A percentile compares a stretch with the other conserved stretches of the same genome.
Conservation (phyloP, 2,329 filamentous ascomycete genomes). For the Pseudocercospora fijiensis region DNA sequence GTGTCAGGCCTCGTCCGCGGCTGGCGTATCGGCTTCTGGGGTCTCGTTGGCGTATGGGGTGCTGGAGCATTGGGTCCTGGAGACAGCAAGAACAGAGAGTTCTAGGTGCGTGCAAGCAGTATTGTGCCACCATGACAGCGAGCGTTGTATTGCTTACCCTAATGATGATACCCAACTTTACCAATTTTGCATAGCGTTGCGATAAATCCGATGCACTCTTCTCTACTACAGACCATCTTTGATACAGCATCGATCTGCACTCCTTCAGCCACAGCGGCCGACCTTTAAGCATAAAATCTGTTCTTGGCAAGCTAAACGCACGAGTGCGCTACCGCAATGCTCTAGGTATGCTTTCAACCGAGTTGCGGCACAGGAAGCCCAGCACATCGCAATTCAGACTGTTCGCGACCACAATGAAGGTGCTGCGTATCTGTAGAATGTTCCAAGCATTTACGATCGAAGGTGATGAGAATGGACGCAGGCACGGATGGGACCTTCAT, state of each 20-base stretch:
- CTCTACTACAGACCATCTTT: neutral
- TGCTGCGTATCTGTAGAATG: constrained; percentile 5
- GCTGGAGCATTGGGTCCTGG: constrained; percentile 63
- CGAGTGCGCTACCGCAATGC: constrained; percentile 7
- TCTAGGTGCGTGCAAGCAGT: constrained; percentile 25
- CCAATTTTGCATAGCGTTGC: neutral
- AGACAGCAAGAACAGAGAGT: constrained; percentile 54
- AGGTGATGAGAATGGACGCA: neutral
- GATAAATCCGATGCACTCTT: constrained; percentile 1
- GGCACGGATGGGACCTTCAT: neutral
- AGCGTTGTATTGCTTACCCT: constrained; percentile 3
- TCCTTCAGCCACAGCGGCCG: neutral
- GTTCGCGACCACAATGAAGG: neutral
- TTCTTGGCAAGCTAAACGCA: neutral
- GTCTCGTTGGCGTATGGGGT: constrained; percentile 70
- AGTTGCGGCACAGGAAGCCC: neutral
- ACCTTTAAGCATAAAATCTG: neutral
- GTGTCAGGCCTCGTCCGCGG: constrained; percentile 68
- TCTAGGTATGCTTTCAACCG: neutral
- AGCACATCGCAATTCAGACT: neutral
- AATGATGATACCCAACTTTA: constrained; percentile 14
- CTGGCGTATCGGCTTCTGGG: constrained; percentile 78
- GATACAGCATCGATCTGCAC: neutral
- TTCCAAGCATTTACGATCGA: neutral
- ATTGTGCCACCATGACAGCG: constrained; percentile 12